Percentiles rank a stretch among this genome's conserved stretches.
These are phyloP conservation scores for Xylaria flabelliformis DNA, from an alignment of 495 filamentous ascomycete genomes.

Conservation along the genomic window DNA sequence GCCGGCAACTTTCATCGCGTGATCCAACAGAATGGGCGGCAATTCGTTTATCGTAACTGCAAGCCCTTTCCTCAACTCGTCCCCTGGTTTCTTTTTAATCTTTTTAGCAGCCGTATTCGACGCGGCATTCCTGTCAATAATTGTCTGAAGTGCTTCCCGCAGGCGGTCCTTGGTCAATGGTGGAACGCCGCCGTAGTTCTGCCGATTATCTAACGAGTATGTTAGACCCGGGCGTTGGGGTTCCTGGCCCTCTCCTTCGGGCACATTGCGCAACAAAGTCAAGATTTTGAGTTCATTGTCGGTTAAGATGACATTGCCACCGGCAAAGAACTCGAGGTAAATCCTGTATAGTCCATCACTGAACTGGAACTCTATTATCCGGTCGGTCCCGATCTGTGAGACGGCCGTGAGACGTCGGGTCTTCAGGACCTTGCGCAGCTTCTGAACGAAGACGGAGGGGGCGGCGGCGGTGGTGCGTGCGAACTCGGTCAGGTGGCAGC, in stretches of 20 bases:
- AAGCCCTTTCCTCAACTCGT: conserved; percentile 77
- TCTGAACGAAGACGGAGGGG: conserved; percentile 81
- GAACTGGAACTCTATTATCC: conserved; percentile 90
- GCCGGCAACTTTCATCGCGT: conserved; percentile 71
- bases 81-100: conserved; percentile 75
- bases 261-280: conserved; percentile 78
- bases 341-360: conserved; percentile 87
- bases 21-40: conserved; percentile 85
- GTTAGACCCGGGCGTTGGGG: conserved; percentile 76
- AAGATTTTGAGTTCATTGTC: conserved; percentile 80
- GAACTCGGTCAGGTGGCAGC: conserved; percentile 91
- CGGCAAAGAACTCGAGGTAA: conserved; percentile 94
- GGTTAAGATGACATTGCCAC: conserved; percentile 90
- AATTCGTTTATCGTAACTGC: conserved; percentile 84
- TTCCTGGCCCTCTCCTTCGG: conserved; percentile 73
- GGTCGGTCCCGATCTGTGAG: conserved; percentile 87
- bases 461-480: conserved; percentile 80
- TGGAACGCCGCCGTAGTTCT: conserved; percentile 79
- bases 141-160: conserved; percentile 69
- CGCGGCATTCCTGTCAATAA: conserved; percentile 58
- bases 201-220: conserved; percentile 82
- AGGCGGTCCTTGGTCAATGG: conserved; percentile 75
- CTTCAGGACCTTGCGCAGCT: conserved; percentile 84
- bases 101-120: conserved; percentile 63
- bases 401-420: conserved; percentile 83